phyloP scores from a whole-genome alignment of 1,139 yeast genomes.

The Debaryomyces coudertii region DNA sequence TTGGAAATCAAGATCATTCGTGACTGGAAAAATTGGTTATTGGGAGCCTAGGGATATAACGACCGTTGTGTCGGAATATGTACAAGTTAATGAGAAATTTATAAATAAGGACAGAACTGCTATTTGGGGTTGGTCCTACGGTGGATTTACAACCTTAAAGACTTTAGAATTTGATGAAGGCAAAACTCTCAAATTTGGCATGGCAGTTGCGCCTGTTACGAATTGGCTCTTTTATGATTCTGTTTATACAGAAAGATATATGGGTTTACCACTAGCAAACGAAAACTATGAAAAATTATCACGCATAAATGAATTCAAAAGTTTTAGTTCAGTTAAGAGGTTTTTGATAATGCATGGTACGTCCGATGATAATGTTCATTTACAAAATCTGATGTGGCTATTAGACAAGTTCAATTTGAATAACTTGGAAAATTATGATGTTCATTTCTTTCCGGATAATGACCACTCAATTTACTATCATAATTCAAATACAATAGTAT shows the following conservation, averaged over 20 bases:
- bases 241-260: constrained; percentile 85
- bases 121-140: constrained; percentile 89
- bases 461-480: constrained; percentile 83
- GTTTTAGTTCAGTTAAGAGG: constrained; percentile 54
- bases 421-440: constrained; percentile 79
- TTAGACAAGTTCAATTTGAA: constrained; percentile 68
- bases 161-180: constrained; percentile 70
- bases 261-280: constrained; percentile 69
- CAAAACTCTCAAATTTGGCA: constrained; percentile 65
- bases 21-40: constrained; percentile 70
- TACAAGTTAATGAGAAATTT: constrained; percentile 50
- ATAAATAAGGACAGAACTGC: constrained; percentile 72
- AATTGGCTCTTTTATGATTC: constrained; percentile 77
- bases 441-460: constrained; percentile 90
- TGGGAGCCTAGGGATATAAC: constrained; percentile 88
- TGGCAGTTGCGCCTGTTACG: constrained; percentile 83
- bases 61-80: constrained; percentile 64
- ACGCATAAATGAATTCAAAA: constrained; percentile 49
- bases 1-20: constrained; percentile 72
- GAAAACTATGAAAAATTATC: constrained; percentile 48
- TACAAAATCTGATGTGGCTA: constrained; percentile 79
- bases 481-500: constrained; percentile 76
- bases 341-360: constrained; percentile 93
- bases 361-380: constrained; percentile 95
- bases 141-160: constrained; percentile 75